These are phyloP conservation scores for Cucurbita argyrosperma DNA, from an alignment of 306 rosid species.

Conservation along the genomic window DNA sequence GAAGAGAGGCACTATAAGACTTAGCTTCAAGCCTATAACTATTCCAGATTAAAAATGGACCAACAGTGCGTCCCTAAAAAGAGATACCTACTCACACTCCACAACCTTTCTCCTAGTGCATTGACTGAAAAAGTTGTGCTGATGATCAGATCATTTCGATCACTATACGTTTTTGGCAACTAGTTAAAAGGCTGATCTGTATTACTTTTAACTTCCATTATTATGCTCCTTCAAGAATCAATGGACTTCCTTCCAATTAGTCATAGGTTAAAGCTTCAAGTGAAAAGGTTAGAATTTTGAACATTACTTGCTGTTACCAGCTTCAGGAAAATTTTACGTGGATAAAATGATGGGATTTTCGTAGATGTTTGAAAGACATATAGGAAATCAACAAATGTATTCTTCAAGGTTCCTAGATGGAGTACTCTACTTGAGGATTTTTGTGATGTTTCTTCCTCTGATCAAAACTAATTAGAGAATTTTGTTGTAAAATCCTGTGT, in stretches of 20 bases:
- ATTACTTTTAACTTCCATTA: neutral
- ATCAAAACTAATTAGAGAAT: neutral
- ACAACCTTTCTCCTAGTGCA: neutral
- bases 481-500: neutral
- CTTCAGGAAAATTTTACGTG: neutral
- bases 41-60: neutral
- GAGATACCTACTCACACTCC: neutral
- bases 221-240: neutral
- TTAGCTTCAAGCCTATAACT: neutral
- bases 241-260: neutral
- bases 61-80: neutral
- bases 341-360: neutral
- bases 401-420: neutral
- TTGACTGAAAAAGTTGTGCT: neutral
- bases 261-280: neutral
- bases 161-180: neutral
- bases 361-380: neutral
- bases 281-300: neutral
- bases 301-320: neutral
- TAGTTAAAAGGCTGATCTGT: neutral
- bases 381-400: neutral
- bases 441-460: neutral
- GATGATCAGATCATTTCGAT: neutral
- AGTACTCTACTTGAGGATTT: neutral
- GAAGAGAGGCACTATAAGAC: neutral